Evolutionary conservation across 108 stramenopile genomes (phyloP).

Genomic region (Skeletonema grethae): DNA sequence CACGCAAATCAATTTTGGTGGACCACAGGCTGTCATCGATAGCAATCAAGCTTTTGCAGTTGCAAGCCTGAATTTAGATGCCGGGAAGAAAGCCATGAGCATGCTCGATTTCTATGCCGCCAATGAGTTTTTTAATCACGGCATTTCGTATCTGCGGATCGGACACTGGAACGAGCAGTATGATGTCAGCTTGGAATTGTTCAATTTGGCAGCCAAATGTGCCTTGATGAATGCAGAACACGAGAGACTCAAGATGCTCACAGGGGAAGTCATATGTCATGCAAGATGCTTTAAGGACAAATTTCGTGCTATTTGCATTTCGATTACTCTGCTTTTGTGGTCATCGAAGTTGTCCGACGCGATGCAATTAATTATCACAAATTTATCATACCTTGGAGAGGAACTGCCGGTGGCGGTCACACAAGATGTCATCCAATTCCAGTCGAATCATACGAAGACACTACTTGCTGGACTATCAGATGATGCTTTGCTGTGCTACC

Average conservation of each 20-base stretch:
- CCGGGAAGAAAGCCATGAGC: conserved; percentile 22
- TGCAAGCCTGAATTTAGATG: conserved; percentile 13
- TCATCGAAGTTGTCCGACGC: neutral
- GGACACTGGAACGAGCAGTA: conserved; percentile 34
- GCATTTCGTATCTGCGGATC: neutral
- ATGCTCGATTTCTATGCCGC: conserved; percentile 17
- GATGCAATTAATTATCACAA: neutral
- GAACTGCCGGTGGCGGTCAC: neutral
- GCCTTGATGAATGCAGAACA: conserved; percentile 10
- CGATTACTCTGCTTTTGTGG: conserved; percentile 1
- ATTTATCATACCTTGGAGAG: conserved; percentile 16
- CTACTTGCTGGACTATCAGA: conserved; percentile 22
- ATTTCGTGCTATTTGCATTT: neutral
- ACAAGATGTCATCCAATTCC: neutral
- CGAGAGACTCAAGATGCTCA: neutral
- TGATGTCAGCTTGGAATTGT: conserved; percentile 23
- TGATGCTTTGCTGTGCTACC: conserved; percentile 6
- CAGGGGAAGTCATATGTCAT: conserved; percentile 1
- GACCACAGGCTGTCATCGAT: neutral
- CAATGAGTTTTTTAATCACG: conserved; percentile 12
- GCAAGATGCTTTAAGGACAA: conserved; percentile 23
- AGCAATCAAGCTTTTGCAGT: neutral
- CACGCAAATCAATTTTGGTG: conserved; percentile 19
- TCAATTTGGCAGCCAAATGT: conserved; percentile 15
- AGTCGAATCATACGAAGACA: neutral